Evolutionary conservation across 495 filamentous ascomycete species (phyloP).

Genomic region (Talaromyces proteolyticus): DNA sequence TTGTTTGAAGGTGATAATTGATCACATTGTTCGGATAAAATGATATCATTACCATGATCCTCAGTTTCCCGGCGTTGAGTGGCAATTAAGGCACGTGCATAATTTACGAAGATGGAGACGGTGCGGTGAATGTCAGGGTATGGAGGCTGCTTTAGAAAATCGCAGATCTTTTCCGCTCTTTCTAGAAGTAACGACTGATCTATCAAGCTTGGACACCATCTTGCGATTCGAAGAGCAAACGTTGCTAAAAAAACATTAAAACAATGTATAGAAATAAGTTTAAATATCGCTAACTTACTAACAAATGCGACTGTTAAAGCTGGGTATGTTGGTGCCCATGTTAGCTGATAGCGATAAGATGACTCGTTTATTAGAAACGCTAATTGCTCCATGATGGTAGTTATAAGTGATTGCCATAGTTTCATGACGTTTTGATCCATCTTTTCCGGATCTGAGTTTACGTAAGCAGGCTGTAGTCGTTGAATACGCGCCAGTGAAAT

Average conservation of each 20-base stretch:
- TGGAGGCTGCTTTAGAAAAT: conserved; percentile 34
- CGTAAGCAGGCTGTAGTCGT: conserved; percentile 22
- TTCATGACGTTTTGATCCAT: conserved; percentile 21
- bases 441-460: conserved; percentile 16
- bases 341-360: conserved; percentile 30
- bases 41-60: no score
- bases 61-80: conserved; percentile 21
- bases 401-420: conserved; percentile 32
- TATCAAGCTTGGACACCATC: conserved; percentile 35
- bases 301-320: conserved; percentile 36
- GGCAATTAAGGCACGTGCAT: conserved; percentile 31
- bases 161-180: conserved; percentile 30
- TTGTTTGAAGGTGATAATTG: conserved; percentile 14
- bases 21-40: no score
- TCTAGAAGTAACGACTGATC: conserved; percentile 28
- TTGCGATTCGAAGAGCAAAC: conserved; percentile 33
- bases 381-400: conserved; percentile 32
- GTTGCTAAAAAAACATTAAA: conserved; percentile 21
- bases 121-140: conserved; percentile 40
- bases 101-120: conserved; percentile 37
- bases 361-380: conserved; percentile 29
- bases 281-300: conserved; percentile 21
- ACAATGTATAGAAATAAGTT: neutral
- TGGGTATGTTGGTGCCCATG: conserved; percentile 37
- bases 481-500: conserved; percentile 33